A percentile compares a stretch with the other conserved stretches of the same genome.
phyloP scores from a whole-genome alignment of 1,284 basidiomycete species.

The Sanghuangporus sanghuang region DNA sequence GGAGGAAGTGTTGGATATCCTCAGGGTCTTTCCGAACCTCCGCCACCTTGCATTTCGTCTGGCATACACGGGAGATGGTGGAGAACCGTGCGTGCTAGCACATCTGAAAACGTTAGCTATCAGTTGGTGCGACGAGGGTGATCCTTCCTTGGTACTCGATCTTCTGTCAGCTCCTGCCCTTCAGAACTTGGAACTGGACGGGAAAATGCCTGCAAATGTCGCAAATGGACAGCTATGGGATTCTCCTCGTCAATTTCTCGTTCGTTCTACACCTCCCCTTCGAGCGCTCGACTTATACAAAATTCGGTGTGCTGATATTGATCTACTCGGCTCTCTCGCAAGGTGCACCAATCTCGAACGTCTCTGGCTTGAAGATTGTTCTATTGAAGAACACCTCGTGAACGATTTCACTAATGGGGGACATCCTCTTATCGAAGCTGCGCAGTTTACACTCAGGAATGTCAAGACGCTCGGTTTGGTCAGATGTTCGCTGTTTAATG shows the following conservation, averaged over 20 bases:
- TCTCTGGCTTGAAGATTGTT: conserved; percentile 11
- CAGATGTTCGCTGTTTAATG: background rate
- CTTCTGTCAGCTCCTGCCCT: background rate
- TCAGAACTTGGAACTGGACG: conserved; percentile 8
- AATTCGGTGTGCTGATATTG: background rate
- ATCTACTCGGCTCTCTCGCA: conserved; percentile 3
- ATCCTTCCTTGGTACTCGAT: conserved; percentile 1
- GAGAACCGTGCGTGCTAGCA: background rate
- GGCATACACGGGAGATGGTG: background rate
- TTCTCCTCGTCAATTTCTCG: conserved; percentile 2
- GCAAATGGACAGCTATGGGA: background rate
- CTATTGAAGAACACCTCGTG: background rate
- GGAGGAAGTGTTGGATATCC: background rate
- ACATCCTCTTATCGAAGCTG: background rate
- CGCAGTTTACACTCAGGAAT: background rate
- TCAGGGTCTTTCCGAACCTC: conserved; percentile 1
- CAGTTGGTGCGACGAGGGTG: background rate
- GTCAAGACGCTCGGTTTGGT: conserved; percentile 4
- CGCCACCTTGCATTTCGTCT: conserved; percentile 2
- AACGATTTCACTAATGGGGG: background rate
- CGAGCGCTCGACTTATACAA: conserved; percentile 7
- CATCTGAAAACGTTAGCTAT: conserved; percentile 3
- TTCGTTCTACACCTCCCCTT: background rate
- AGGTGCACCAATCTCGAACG: background rate
- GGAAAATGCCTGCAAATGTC: background rate